Conservation (phyloP, 306 rosid genomes). For the Myrica gale region DNA sequence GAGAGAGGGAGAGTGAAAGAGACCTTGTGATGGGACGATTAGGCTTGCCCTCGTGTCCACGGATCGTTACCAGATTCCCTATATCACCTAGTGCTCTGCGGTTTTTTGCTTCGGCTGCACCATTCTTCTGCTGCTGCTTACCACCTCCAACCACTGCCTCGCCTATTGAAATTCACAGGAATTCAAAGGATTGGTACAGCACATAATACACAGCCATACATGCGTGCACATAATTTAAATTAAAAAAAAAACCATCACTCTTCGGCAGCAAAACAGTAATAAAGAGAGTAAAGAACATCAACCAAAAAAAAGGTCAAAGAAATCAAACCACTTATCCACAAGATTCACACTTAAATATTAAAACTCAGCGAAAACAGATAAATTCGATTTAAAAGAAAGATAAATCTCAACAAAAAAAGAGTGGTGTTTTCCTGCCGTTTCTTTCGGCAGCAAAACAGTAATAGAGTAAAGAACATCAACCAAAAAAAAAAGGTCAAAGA, state of each 20-base stretch:
- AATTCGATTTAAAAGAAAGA: not conserved
- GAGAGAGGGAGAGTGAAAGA: not conserved
- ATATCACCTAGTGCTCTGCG: conserved; percentile 74
- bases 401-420: not conserved
- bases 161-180: conserved; percentile 36
- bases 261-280: not conserved
- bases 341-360: not conserved
- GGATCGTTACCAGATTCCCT: conserved; percentile 54
- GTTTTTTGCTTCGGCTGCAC: conserved; percentile 48
- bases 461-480: not conserved
- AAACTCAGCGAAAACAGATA: not conserved
- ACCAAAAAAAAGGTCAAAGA: not conserved
- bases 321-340: not conserved
- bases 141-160: conserved; percentile 54
- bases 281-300: not conserved
- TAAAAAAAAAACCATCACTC: not conserved
- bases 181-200: not conserved
- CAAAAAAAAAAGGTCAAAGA: not conserved
- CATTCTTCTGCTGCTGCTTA: conserved; percentile 58
- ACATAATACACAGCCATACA: not conserved
- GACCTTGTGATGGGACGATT: conserved; percentile 90
- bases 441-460: not conserved
- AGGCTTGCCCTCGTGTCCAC: conserved; percentile 57
- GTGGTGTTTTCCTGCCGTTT: not conserved
- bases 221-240: not conserved